A percentile compares a stretch with the other conserved stretches of the same genome.
Evolutionary conservation across 2,329 filamentous ascomycete genomes (phyloP).

Genomic region (Verticillium longisporum): DNA sequence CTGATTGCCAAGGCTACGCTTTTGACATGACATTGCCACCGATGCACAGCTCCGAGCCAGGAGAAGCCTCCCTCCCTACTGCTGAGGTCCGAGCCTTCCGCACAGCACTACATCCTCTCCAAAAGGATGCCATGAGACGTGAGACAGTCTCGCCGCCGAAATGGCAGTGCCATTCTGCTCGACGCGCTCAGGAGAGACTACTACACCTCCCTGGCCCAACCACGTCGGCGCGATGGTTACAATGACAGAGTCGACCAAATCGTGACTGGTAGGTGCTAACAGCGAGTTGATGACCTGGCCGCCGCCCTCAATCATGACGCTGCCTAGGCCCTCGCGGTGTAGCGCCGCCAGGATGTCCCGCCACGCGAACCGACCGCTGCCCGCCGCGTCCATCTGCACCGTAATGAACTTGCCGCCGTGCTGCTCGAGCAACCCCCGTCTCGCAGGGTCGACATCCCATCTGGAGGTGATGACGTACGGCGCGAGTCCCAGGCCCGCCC

Average conservation of each 20-base stretch:
- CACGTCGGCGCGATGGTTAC: slow-evolving; percentile 86
- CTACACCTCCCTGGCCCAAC: slow-evolving; percentile 77
- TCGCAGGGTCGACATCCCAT: slow-evolving; percentile 31
- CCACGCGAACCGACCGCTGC: slow-evolving; percentile 50
- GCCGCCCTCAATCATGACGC: slow-evolving; percentile 90
- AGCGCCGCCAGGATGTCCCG: slow-evolving; percentile 53
- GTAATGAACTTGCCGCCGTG: slow-evolving; percentile 47
- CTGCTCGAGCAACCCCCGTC: slow-evolving; percentile 32
- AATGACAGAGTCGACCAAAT: slow-evolving; percentile 70
- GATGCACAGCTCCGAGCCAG: no score
- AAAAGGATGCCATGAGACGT: slow-evolving; percentile 69
- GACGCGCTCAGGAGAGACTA: slow-evolving; percentile 63
- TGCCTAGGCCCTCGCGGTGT: slow-evolving; percentile 54
- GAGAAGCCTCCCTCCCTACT: not conserved
- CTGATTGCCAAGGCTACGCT: no score
- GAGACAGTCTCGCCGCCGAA: slow-evolving; percentile 57
- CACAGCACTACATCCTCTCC: slow-evolving; percentile 81
- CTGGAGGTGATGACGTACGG: slow-evolving; percentile 63
- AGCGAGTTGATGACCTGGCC: slow-evolving; percentile 76
- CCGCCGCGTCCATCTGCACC: slow-evolving; percentile 16
- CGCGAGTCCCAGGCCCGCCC: slow-evolving; percentile 59
- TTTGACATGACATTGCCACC: no score
- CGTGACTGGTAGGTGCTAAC: slow-evolving; percentile 52
- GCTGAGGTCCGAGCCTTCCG: slow-evolving; percentile 43
- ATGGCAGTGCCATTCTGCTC: slow-evolving; percentile 43